These are phyloP conservation scores for Purshia tridentata DNA, from an alignment of 306 rosid species.

Conservation along the genomic window DNA sequence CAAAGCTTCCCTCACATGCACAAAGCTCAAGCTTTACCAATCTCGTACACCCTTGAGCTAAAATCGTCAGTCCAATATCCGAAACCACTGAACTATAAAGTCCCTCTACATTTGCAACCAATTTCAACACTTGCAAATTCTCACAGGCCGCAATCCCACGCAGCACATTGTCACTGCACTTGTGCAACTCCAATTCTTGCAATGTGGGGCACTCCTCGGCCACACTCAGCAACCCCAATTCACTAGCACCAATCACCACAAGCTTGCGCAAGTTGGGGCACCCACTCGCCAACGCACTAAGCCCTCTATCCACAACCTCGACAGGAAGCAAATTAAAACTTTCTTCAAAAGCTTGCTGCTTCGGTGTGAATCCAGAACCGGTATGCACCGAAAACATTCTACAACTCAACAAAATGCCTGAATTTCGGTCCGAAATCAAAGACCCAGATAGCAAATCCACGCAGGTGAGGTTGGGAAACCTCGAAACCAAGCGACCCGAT, in stretches of 20 bases:
- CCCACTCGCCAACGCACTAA: constrained; percentile 52
- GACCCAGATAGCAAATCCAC: constrained; percentile 68
- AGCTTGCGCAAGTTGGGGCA: constrained; percentile 83
- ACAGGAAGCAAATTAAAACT: constrained; percentile 58
- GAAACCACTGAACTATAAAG: constrained; percentile 61
- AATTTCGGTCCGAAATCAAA: constrained; percentile 46
- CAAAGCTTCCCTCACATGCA: constrained; percentile 88
- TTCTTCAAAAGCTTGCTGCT: constrained; percentile 43
- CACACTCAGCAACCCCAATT: constrained; percentile 66
- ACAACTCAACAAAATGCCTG: constrained; percentile 51
- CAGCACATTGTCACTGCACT: constrained; percentile 65
- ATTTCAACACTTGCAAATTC: constrained; percentile 69
- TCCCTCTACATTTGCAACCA: constrained; percentile 55
- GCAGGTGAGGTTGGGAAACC: constrained; percentile 78
- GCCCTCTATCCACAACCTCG: constrained; percentile 72
- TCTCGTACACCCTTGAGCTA: constrained; percentile 85
- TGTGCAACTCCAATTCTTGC: constrained; percentile 78
- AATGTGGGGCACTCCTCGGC: constrained; percentile 81
- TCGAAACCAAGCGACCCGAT: constrained; percentile 69
- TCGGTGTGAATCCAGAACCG: constrained; percentile 41
- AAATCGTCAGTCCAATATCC: constrained; percentile 75
- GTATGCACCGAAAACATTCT: constrained; percentile 43
- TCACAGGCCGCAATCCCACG: constrained; percentile 79
- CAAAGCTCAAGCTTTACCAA: constrained; percentile 77
- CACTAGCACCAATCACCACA: constrained; percentile 63